Evolutionary conservation across 371 early-diverging fungal genomes (phyloP).

Genomic region (Entomophthora muscae): DNA sequence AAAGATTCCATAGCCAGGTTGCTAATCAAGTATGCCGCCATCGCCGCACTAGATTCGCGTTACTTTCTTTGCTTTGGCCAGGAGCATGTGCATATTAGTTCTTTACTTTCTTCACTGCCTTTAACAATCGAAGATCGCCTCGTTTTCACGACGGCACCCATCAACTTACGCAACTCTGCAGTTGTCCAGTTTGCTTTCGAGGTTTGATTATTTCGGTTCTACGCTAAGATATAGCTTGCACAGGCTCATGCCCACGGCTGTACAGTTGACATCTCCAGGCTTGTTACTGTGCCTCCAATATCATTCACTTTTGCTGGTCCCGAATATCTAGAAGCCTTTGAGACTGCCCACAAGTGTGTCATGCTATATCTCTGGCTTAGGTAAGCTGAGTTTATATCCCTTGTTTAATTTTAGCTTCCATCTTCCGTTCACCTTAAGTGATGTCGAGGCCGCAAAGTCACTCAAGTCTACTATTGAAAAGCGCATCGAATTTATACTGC

Average conservation of each 20-base stretch:
- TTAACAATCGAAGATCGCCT: not conserved
- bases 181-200: not conserved
- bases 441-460: not conserved
- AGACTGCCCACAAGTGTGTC: not conserved
- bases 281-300: not conserved
- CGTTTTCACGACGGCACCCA: not conserved
- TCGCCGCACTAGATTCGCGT: not conserved
- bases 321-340: not conserved
- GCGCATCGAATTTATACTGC: not conserved
- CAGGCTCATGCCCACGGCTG: not conserved
- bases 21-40: not conserved
- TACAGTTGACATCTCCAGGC: not conserved
- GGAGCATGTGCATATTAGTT: not conserved
- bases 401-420: not conserved
- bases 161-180: not conserved
- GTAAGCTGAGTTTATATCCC: not conserved
- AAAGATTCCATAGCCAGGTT: not conserved
- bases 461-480: not conserved
- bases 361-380: constrained; percentile 6
- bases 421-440: not conserved
- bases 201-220: not conserved
- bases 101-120: not conserved
- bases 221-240: not conserved
- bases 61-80: not conserved
- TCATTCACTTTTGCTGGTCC: not conserved